Base-by-base conservation (phyloP, 345 rosid species). In the Pistacia integerrima region DNA sequence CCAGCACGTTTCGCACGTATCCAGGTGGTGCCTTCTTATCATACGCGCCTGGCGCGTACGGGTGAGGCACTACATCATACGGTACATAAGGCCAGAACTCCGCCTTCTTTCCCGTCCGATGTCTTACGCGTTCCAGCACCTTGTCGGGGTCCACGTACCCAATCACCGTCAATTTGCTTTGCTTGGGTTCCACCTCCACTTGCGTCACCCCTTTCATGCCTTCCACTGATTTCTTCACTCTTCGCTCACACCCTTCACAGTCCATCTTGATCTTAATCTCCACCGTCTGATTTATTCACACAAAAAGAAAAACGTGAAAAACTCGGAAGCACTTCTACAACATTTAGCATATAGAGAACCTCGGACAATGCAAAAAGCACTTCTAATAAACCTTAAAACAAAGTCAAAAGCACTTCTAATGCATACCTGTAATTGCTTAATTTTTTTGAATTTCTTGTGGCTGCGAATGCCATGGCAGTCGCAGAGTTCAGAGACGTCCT, bases 211-310 rank as follows among this genome's bases (percentile, higher is more conserved):
- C 91, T 73, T 83, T 84, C 94, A 90, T 86, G 18, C 89, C 90
- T 25, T 85, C 83, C 38, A 89, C 85, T 0, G 94, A 79, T 52
- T 87, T 84, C 75, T 81, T 88, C 79, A 89, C 93, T 18, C 76
- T 85, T 11, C 89, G 73, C 87, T 78, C 91, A 76, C 94, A 90
- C n/a, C 94, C 94, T 56, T 87, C 88, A 76, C 93, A 89, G 87
- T 91, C 94, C 80, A 89, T 87, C 59, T 80, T 74, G n/a, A 89
- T 72, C 70, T 87, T 87, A 3, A 91, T 81, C 84, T 87, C 94
- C 84, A 87, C 94, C 51, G 90, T 91, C 93, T 90, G 81, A 64
- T 63, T 6, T 8, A 8, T 6, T 25, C 38, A 44, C 49, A 11
- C 51, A 12, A 54, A 22, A 13, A 13, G 11, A 54, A 54, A 52